Base-by-base conservation (phyloP, 306 rosid genomes). In the Cucumis melo region DNA sequence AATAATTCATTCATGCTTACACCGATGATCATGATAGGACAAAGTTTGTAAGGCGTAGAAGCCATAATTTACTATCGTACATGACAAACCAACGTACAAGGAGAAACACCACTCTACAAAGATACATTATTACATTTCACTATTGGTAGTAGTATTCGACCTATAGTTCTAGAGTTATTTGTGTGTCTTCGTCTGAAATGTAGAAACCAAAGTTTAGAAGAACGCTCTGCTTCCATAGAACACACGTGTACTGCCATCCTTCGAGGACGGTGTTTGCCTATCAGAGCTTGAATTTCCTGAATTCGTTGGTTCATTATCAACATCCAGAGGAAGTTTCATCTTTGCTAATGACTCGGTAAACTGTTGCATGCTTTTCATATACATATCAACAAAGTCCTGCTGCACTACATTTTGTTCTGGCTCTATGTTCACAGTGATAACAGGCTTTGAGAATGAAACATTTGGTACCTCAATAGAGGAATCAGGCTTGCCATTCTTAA, bases 291-390 rank as follows among this genome's bases (percentile, higher is more conserved):
- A 92, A 82, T 83, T 86, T 75, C 83, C 96, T 48, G 98, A 91
- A 78, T 84, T 91, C 58, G 91, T 82, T 23, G 91, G 89, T 55
- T 92, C 92, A 67, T 77, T 84, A 51, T 91, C 93, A 14, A 83
- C 48, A 86, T 94, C 99, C 84, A 92, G 75, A 60, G 99, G 99
- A 73, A 94, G 96, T 85, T 94, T 94, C 97, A 92, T 94, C 51
- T 92, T 91, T 4, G 99, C 97, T 83, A 94, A 78, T 62, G 97
- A 94, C 88, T 93, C 98, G 0, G 97, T 93, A 75, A 93, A 89
- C 72, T 93, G 98, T 80, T 94, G 97, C 99, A 94, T 94, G 86
- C 99, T 92, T 84, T 94, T 94, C 97, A 90, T 89, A 85, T 91
- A 94, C 96, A 94, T 90, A 88, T 94, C 99, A 42, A 94, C 97